These are phyloP conservation scores for Syncephalastrum racemosum DNA, from an alignment of 371 early-diverging fungal species.

Conservation along the genomic window DNA sequence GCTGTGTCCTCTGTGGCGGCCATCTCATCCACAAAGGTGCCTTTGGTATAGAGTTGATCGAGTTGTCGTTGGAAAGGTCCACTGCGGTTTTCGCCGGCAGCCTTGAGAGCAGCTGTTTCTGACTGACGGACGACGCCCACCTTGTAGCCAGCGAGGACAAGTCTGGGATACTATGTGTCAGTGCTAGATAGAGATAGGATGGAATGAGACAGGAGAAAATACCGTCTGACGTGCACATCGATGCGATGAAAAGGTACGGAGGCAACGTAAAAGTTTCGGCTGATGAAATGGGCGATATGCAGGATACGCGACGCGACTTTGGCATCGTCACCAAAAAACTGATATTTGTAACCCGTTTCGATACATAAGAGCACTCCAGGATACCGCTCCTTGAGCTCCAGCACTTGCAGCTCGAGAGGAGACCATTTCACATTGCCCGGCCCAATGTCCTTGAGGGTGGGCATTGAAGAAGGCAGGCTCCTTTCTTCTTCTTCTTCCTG, in stretches of 20 bases:
- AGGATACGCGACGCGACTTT: conserved; percentile 68
- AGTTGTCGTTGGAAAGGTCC: conserved; percentile 78
- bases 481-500: conserved; percentile 1
- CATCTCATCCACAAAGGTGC: conserved; percentile 79
- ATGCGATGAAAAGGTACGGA: conserved; percentile 81
- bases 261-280: conserved; percentile 78
- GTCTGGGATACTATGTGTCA: conserved; percentile 27
- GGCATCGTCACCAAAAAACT: conserved; percentile 82
- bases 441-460: conserved; percentile 17
- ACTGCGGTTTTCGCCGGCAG: conserved; percentile 67
- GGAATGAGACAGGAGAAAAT: conserved; percentile 3
- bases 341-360: conserved; percentile 89
- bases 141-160: conserved; percentile 81
- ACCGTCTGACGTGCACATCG: conserved; percentile 74
- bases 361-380: conserved; percentile 75
- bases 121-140: conserved; percentile 86
- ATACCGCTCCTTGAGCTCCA: conserved; percentile 69
- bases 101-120: conserved; percentile 87
- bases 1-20: neutral
- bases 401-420: conserved; percentile 79
- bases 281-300: conserved; percentile 74
- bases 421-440: conserved; percentile 52
- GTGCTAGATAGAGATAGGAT: neutral
- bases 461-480: conserved; percentile 1
- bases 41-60: conserved; percentile 74